Base-by-base conservation (phyloP, 2,329 filamentous ascomycete species). In the Penicillium fuscoglaucum region DNA sequence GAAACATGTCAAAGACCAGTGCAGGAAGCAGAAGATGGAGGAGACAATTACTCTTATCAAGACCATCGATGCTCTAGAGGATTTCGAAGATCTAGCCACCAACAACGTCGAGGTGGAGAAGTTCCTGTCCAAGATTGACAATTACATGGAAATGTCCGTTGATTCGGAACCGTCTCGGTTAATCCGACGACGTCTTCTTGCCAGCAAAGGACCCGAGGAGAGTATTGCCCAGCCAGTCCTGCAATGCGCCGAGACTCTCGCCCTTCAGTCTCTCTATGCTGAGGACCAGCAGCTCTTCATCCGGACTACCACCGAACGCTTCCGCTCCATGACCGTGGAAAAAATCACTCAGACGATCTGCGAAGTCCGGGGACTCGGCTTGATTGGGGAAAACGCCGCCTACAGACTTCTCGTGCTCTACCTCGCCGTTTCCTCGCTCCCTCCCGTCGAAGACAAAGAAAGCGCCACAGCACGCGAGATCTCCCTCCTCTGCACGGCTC, bases 251-350 rank as follows among this genome's bases (percentile, higher is more conserved):
- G 68, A 75, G 55, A 70, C 72, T 15, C 69, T 78, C 24, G 65
- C 72, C 2, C 61, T 77, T 8, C 66, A 71, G 33, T 70, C 72
- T 9, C 68, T 78, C 55, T 74, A 75, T 54, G 72, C 68, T 15
- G 71, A 73, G 28, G 72, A 77, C 47, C 74, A 77, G 54, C 70
- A 73, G 28, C 64, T 72, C 2, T 73, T 76, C 37, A 69, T 76
- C 39, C 68, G 68, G n/a, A 70, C 71, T 19, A 74, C 72, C 12
- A 70, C 68, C 9, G 69, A 70, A 35, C 69, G 70, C 33, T 72
- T 78, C 60, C 70, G 68, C 17, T 59, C 66, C 2, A 71, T 78
- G 71, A 43, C 69, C 5, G 60, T 67, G 43, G 66, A 72, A 6
- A 61, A 64, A 19, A 59, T 75, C 51, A 68, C 67, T n/a, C 61